A percentile compares a stretch with the other conserved stretches of the same genome.
phyloP scores from a whole-genome alignment of 148 eudicot genomes.

The Salicornia ramosissima region DNA sequence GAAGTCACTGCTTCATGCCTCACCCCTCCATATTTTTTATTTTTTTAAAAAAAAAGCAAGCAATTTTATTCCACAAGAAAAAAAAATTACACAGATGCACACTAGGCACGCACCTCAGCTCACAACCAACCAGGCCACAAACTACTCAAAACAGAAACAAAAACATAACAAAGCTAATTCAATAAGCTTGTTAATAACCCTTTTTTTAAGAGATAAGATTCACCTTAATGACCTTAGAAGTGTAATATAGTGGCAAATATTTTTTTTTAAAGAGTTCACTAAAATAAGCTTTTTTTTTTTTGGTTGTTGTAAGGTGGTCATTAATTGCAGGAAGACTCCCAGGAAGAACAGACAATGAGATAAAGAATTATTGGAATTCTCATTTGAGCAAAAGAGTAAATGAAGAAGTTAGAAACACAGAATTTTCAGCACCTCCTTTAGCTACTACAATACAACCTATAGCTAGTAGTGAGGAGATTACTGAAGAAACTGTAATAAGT shows the following conservation, averaged over 20 bases:
- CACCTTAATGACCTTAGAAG: background rate
- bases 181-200: no score
- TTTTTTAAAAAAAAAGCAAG: no score
- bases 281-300: background rate
- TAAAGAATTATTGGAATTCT: slow-evolving; percentile 80
- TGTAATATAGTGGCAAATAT: background rate
- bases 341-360: slow-evolving; percentile 75
- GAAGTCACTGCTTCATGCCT: no score
- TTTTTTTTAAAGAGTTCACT: background rate
- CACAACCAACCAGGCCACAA: no score
- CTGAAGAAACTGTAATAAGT: slow-evolving; percentile 10
- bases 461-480: slow-evolving; percentile 10
- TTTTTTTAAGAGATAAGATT: background rate
- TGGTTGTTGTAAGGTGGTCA: slow-evolving; percentile 44
- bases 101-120: no score
- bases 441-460: background rate
- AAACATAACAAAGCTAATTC: no score
- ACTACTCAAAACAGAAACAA: no score
- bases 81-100: no score
- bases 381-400: slow-evolving; percentile 68
- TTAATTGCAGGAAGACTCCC: slow-evolving; percentile 67
- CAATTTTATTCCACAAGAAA: no score
- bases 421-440: slow-evolving; percentile 18
- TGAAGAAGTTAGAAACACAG: slow-evolving; percentile 17
- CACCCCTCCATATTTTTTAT: no score